A percentile compares a stretch with the other conserved stretches of the same genome.
These are phyloP conservation scores for Penicillium olsonii DNA, from an alignment of 2,329 filamentous ascomycete genomes.

Conservation along the genomic window DNA sequence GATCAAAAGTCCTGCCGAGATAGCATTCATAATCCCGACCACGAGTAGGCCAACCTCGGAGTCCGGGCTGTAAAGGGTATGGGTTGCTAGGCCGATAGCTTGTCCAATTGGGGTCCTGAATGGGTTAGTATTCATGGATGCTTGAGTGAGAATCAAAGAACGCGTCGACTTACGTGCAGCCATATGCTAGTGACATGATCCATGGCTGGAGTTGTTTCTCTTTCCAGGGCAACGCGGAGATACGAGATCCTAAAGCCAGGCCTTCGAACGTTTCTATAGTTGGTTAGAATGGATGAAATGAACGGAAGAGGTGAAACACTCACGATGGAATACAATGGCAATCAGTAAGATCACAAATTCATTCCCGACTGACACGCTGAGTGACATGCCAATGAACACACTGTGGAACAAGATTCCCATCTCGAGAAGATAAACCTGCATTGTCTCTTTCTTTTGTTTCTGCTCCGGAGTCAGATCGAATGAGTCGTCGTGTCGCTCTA, in stretches of 20 bases:
- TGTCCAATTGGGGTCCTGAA: conserved; percentile 78
- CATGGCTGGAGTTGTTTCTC: conserved; percentile 46
- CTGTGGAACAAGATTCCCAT: conserved; percentile 79
- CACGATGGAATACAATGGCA: conserved; percentile 41
- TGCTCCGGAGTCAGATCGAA: conserved; percentile 30
- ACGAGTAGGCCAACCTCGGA: conserved; percentile 72
- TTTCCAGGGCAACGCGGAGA: conserved; percentile 33
- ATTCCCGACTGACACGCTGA: conserved; percentile 37
- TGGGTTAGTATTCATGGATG: conserved; percentile 6
- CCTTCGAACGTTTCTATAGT: conserved; percentile 38
- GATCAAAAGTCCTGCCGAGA: conserved; percentile 73
- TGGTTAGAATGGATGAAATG: neutral
- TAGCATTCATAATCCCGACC: conserved; percentile 80
- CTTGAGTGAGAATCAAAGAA: neutral
- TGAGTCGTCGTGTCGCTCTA: conserved; percentile 19
- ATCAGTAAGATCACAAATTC: conserved; percentile 38
- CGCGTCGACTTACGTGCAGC: conserved; percentile 48
- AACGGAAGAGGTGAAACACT: conserved; percentile 10
- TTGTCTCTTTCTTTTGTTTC: conserved; percentile 62
- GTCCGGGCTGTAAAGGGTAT: conserved; percentile 72
- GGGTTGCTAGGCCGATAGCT: conserved; percentile 74
- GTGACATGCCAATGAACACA: conserved; percentile 50
- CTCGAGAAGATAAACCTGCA: conserved; percentile 75
- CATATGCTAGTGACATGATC: conserved; percentile 78
- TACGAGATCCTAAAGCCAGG: conserved; percentile 36